A percentile compares a stretch with the other conserved stretches of the same genome.
phyloP scores from a whole-genome alignment of 192 early-diverging fungal species.

The Pilaira anomala region DNA sequence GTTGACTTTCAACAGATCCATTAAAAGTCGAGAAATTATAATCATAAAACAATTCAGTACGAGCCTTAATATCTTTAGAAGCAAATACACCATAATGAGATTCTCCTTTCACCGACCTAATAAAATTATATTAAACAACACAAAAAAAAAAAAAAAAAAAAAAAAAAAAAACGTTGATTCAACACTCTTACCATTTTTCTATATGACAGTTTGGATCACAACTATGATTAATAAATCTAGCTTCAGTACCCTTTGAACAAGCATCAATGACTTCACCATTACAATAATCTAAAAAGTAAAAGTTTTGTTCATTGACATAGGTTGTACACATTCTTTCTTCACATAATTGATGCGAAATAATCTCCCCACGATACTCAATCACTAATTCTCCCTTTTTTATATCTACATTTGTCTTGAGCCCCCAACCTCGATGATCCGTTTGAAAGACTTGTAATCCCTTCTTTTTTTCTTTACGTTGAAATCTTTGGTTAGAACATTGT shows the following conservation, averaged over 20 bases:
- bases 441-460: constrained; percentile 58
- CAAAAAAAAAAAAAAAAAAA: constrained; percentile 2
- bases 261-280: constrained; percentile 79
- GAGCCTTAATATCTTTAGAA: constrained; percentile 58
- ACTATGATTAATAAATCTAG: constrained; percentile 82
- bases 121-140: constrained; percentile 15
- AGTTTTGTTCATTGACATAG: constrained; percentile 61
- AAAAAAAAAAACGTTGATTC: not conserved
- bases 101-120: constrained; percentile 65
- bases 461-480: constrained; percentile 55
- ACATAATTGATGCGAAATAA: constrained; percentile 64
- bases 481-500: constrained; percentile 73
- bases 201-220: constrained; percentile 88
- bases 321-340: constrained; percentile 69
- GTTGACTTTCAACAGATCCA: constrained; percentile 52
- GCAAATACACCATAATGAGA: constrained; percentile 74
- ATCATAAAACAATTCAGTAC: constrained; percentile 77
- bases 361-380: constrained; percentile 81
- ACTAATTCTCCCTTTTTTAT: constrained; percentile 62
- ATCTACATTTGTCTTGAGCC: constrained; percentile 51
- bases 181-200: constrained; percentile 72
- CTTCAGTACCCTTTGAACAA: constrained; percentile 70
- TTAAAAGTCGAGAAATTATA: constrained; percentile 73
- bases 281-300: constrained; percentile 81
- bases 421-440: constrained; percentile 68